phyloP scores from a whole-genome alignment of 176 grass and related monocot genomes.

The Microstegium vimineum region DNA sequence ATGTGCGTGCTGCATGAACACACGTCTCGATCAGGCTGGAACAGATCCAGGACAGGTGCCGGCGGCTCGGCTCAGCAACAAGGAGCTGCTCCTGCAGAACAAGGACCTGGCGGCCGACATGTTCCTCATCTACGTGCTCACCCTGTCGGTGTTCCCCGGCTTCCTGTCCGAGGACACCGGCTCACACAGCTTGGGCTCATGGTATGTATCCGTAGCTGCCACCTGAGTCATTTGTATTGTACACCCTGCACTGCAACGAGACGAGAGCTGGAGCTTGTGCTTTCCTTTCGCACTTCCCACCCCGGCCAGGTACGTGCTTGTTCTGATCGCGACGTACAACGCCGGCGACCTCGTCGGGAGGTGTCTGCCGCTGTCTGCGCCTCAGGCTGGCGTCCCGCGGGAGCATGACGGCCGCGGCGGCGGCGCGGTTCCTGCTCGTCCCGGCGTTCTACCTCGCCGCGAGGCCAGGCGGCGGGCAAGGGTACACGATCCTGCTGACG shows the following conservation, averaged over 20 bases:
- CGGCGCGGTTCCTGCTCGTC: slow-evolving; percentile 38
- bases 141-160: neutral
- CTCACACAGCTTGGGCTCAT: neutral
- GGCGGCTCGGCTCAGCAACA: neutral
- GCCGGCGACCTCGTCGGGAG: slow-evolving; percentile 49
- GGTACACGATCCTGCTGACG: slow-evolving; percentile 18
- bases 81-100: neutral
- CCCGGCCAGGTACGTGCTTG: neutral
- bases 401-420: neutral
- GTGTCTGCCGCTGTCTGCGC: slow-evolving; percentile 29
- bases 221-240: no score
- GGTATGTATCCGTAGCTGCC: no score
- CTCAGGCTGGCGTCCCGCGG: neutral
- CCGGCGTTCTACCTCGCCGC: slow-evolving; percentile 62
- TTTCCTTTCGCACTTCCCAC: no score
- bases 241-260: no score
- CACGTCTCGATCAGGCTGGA: neutral
- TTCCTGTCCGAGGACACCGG: neutral
- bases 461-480: slow-evolving; percentile 31
- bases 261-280: no score
- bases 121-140: neutral
- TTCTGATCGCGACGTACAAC: neutral
- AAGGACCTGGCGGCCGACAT: neutral
- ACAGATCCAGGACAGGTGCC: neutral
- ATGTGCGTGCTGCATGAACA: neutral